phyloP scores from a whole-genome alignment of 768 basidiomycete species.

The Amanita exitialis region DNA sequence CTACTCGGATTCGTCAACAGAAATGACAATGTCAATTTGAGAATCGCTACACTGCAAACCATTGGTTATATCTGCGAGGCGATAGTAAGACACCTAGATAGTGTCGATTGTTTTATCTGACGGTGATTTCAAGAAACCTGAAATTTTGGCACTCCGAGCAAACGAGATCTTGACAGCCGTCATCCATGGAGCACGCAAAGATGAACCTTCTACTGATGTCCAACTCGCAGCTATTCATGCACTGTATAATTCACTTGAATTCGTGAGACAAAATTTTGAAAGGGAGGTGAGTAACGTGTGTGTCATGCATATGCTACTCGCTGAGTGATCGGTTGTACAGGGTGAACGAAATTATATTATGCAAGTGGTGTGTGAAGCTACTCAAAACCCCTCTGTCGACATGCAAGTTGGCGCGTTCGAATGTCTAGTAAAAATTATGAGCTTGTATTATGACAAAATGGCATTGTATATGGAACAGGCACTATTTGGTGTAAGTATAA shows the following conservation, averaged over 20 bases:
- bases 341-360: conserved; percentile 99
- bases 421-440: conserved; percentile 94
- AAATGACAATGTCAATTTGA: conserved; percentile 58
- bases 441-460: conserved; percentile 98
- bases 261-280: conserved; percentile 96
- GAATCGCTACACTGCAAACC: conserved; percentile 83
- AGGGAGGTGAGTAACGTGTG: conserved; percentile 61
- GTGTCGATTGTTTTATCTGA: conserved; percentile 10
- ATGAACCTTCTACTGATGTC: conserved; percentile 85
- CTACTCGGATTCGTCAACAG: conserved; percentile 84
- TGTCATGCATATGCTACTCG: not conserved
- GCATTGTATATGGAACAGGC: conserved; percentile 99
- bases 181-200: conserved; percentile 95
- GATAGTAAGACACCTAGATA: conserved; percentile 42
- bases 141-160: conserved; percentile 77
- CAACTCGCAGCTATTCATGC: conserved; percentile 91
- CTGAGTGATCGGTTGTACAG: conserved; percentile 26
- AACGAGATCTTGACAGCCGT: conserved; percentile 98
- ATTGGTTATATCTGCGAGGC: conserved; percentile 97
- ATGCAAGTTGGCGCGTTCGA: conserved; percentile 98
- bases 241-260: conserved; percentile 91
- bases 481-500: conserved; percentile 75
- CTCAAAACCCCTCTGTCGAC: conserved; percentile 66
- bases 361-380: conserved; percentile 99
- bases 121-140: conserved; percentile 65